Conservation (phyloP, 164 flowering plant genomes). For the Tetrastigma voinierianum region DNA sequence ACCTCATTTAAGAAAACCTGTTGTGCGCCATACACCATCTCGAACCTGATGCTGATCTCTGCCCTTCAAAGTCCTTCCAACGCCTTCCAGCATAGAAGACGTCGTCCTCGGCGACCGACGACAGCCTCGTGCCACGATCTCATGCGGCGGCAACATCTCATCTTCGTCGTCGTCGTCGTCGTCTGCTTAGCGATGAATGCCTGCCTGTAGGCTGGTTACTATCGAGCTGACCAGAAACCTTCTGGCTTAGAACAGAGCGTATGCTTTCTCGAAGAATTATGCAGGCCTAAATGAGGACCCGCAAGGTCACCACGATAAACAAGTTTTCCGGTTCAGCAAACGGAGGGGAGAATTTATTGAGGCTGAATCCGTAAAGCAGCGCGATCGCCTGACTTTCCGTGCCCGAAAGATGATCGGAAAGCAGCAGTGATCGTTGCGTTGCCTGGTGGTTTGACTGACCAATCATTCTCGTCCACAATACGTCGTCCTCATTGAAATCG, state of each 20-base stretch:
- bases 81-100: slow-evolving; percentile 82
- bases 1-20: slow-evolving; percentile 72
- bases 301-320: slow-evolving; percentile 13
- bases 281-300: slow-evolving; percentile 22
- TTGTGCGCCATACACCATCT: slow-evolving; percentile 64
- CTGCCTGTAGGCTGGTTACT: too few species aligned
- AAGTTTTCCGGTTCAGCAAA: slow-evolving; percentile 31
- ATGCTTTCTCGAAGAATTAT: slow-evolving; percentile 12
- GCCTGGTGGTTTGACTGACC: slow-evolving; percentile 20
- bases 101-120: slow-evolving; percentile 41
- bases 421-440: neutral
- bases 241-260: slow-evolving; percentile 18
- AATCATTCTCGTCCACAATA: slow-evolving; percentile 63
- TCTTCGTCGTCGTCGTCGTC: slow-evolving; percentile 33
- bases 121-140: slow-evolving; percentile 63
- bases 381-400: slow-evolving; percentile 45
- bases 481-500: slow-evolving; percentile 68
- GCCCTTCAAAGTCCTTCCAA: slow-evolving; percentile 83
- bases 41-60: slow-evolving; percentile 79
- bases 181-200: slow-evolving; percentile 6
- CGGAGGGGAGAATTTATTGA: neutral
- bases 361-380: slow-evolving; percentile 45
- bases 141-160: slow-evolving; percentile 81
- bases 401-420: slow-evolving; percentile 11
- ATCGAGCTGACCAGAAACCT: slow-evolving; percentile 56